Base-by-base conservation (phyloP, 2,329 filamentous ascomycete genomes). In the Tolypocladium inflatum region DNA sequence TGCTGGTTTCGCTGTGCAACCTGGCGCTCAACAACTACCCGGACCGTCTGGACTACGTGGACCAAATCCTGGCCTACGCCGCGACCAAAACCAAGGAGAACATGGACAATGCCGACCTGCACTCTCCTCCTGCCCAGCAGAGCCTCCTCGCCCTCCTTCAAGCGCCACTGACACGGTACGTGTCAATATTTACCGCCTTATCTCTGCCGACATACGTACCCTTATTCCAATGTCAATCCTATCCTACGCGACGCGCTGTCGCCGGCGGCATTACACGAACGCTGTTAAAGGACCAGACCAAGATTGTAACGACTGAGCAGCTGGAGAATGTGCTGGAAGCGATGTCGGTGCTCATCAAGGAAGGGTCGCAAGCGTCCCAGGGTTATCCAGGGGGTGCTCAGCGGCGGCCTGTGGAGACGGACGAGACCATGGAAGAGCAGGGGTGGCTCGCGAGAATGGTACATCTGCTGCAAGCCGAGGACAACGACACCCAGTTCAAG, bases 341-440 rank as follows among this genome's bases (percentile, higher is more conserved):
- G 38, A 78, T 97, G 55, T 90, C 90, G 64, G 94, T 99, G 0
- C 78, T 99, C 41, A 94, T 99, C 70, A 94, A 91, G 66, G 94
- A 99, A 74, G 92, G 93, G 15, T 87, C 89, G 17, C 92, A 96
- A 67, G 79, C 87, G 57, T 85, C 90, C n/a, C 82, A 85, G 53
- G 90, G 90, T 37, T 97, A 97, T 66, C 87, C 92, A 0, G 90
- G 90, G 4, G 85, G 88, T 43, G 84, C 88, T 7, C 89, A 93
- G 68, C 81, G 90, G 62, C 86, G 91, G 61, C 83, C 77, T 0
- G 71, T 82, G 53, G 95, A 99, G 77, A 97, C 94, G 0, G 94
- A 99, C 61, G 95, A 99, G 76, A 97, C 93, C 0, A 86, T 97
- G 67, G 93, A 99, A 73, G 94, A 99, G 75, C 94, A 99, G 78